Evolutionary conservation across 2,329 filamentous ascomycete species (phyloP), one percentile per base, ranked within the genome.

Genomic region (Penicillium sp.): DNA sequence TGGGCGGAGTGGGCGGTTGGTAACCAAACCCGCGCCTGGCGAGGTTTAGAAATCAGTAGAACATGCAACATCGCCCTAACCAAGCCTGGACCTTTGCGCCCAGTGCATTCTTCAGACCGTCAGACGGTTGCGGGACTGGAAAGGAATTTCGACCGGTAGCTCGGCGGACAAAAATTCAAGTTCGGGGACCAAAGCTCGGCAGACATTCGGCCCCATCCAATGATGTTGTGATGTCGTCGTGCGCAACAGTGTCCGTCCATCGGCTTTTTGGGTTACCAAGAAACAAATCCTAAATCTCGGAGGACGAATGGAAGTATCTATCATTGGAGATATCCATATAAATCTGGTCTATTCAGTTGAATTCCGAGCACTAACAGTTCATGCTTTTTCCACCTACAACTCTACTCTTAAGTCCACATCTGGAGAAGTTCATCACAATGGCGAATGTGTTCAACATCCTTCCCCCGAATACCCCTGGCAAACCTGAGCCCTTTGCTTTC

Each of bases 61-160:
- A 5, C 15, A 37, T 40, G 18, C 18, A 47, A 33, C 23, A 9
- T n/a, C n/a, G 22, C 33, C n/a, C 12, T 12, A n/a, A 15, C 22
- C 2, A 22, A 6, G 7, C 25, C 25, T 26, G 25, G 7, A 8
- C 6, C 2, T 6, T 26, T 26, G 6, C 7, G 25, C 25, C 25
- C 25, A 8, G 25, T 26, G 25, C 25, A 26, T 7, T 26, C 2
- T 26, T 26, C 25, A 26, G 25, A 26, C 7, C 25, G 7, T 26
- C 25, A 26, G n/a, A 26, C 25, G 7, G 7, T 26, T 8, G 25
- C 25, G 25, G 25, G 25, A 26, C 25, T 26, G 25, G 25, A 26
- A 26, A 26, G 25, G 25, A 8, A 26, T 26, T 53, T 53, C 51
- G 51, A 33, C 51, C 51, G 44, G 35, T 49, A 43, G 6, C 25